Base-by-base conservation (phyloP, 768 basidiomycete species). In the Calocybe cyanea region DNA sequence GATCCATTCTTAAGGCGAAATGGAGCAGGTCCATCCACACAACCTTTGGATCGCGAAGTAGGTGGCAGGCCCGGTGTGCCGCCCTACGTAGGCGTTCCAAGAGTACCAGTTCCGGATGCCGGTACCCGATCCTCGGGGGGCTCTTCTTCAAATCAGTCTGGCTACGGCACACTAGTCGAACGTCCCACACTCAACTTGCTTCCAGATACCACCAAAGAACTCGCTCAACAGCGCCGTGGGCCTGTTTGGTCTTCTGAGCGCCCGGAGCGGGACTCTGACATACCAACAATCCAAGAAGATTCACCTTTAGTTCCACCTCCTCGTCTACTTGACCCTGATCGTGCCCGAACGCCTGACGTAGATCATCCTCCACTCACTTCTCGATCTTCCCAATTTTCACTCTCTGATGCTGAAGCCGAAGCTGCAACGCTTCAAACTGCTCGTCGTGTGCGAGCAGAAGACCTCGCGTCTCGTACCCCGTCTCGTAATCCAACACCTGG, bases 1-100 rank as follows among this genome's bases (percentile, higher is more conserved):
- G 84, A 85, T 55, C 70, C 85, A 0, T 84, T 87, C 69, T 67
- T 85, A 3, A 73, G 68, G 42, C 66, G 61, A 1, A 65, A 63
- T 43, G 57, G 52, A 2, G 57, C 51, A 9, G 52, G 58, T 17
- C 45, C 49, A 20, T 46, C 43, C 36, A 41, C 34, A 21, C 46
- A 41, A 15, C 31, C 37, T 3, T 35, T 43, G 18, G 43, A 37
- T 37, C 23, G 56, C 21, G 61, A 60, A 28, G 46, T 62, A 45
- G 62, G 43, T 18, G 43, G 57, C 6, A 52, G 60, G 18, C 59
- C 56, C 20, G 44, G 42, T 38, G 57, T 46, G 20, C 56, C 48
- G 17, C 52, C 54, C 53, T 8, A 61, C 35, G 61, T 64, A 1
- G 63, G 64, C n/a, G 62, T 65, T 17, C 36, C 66, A 7, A 60